Base-by-base conservation (phyloP, 2,329 filamentous ascomycete species). In the Pyricularia pennisetigena region DNA sequence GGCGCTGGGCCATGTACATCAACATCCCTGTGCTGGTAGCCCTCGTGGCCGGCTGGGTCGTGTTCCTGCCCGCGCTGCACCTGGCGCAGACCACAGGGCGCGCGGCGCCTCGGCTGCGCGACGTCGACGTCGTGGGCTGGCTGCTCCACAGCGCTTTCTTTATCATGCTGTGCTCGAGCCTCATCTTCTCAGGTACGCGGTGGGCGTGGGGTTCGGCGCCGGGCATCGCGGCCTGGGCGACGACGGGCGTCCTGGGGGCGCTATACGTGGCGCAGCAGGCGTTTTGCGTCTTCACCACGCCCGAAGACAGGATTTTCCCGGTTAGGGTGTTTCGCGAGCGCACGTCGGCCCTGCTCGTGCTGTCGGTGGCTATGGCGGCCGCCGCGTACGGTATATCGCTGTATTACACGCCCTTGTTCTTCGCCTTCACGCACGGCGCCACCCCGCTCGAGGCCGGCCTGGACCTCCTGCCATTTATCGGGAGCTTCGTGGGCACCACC, bases 141-240 rank as follows among this genome's bases (percentile, higher is more conserved):
- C 3, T 73, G 2, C 71, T 78, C 0, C 74, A 77, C 69, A 71
- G 73, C 29, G 70, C 69, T 5, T 70, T 71, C 1, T 79, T 81
- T 29, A 72, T 79, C 1, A 75, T 79, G 2, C 74, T 83, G 29
- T 75, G 82, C 32, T 78, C 86, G 69, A 82, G 78, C 0, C 77
- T 86, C 65, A 79, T 78, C 12, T 85, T 86, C 65, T 84, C 81
- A 7, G 86, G 85, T 0, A 74, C 78, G 0, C 71, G 79, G 1
- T 88, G 80, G 72, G 72, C 74, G 0, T 88, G 85, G 85, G 75
- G 75, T 29, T 78, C 76, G 4, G 78, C 76, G 0, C 73, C 76
- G 0, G 78, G 79, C 24, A 83, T 87, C 65, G 78, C 77, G 0
- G 75, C 82, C 4, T 85, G 84, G 72, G 76, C 82, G 23, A 72